phyloP scores from a whole-genome alignment of 1,284 basidiomycete species.

The Melampsora larici-populina region DNA sequence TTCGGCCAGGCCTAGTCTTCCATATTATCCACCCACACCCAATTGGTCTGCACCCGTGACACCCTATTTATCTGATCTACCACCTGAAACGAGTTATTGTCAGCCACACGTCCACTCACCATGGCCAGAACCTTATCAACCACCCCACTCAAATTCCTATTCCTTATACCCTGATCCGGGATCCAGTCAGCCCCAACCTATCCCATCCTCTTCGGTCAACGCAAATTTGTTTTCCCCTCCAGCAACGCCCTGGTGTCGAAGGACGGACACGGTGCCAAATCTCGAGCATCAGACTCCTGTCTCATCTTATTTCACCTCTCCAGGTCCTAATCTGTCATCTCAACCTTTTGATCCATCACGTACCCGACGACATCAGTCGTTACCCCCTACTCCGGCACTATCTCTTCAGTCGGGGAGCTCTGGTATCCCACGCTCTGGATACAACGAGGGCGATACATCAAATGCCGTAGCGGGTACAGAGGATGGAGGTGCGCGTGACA shows the following conservation, averaged over 20 bases:
- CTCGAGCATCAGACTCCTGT: constrained; percentile 10
- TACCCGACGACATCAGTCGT: constrained; percentile 16
- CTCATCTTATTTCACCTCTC: constrained; percentile 1
- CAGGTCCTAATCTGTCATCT: constrained; percentile 7
- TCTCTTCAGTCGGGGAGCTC: constrained; percentile 9
- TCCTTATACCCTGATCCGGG: background rate
- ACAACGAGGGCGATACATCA: no score
- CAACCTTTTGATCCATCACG: background rate
- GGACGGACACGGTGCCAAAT: background rate
- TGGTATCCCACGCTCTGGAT: background rate
- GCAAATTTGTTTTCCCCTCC: constrained; percentile 39
- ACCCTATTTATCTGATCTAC: background rate
- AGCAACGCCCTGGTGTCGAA: constrained; percentile 33
- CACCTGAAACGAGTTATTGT: background rate
- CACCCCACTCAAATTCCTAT: constrained; percentile 1
- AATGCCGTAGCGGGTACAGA: no score
- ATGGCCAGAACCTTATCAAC: background rate
- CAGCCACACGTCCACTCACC: background rate
- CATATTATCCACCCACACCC: background rate
- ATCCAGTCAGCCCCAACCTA: background rate
- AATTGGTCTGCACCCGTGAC: constrained; percentile 2
- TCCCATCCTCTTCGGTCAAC: background rate
- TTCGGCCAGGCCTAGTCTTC: constrained; percentile 18
- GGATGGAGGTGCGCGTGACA: background rate
- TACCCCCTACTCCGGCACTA: constrained; percentile 19